A percentile compares a stretch with the other conserved stretches of the same genome.
Evolutionary conservation across 2,329 filamentous ascomycete genomes (phyloP).

Genomic region (Fusarium palustre): DNA sequence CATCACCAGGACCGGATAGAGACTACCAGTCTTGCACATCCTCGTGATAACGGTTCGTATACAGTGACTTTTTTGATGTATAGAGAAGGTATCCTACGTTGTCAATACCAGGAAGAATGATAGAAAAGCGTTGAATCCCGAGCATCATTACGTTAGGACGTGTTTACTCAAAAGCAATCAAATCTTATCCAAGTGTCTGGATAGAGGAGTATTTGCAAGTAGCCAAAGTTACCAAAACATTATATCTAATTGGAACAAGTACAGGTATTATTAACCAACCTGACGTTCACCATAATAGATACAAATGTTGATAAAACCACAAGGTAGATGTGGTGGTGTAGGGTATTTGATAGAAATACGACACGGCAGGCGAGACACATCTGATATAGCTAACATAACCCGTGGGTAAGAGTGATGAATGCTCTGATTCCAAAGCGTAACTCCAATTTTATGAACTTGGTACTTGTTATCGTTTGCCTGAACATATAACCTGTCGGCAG

Average conservation of each 20-base stretch:
- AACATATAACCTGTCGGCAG: too few relatives aligned
- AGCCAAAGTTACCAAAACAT: background rate
- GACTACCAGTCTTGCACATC: background rate
- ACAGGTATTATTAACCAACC: background rate
- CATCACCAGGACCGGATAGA: background rate
- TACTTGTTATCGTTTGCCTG: too few relatives aligned
- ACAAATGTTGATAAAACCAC: background rate
- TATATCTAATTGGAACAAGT: background rate
- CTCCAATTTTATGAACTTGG: too few relatives aligned
- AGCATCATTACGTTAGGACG: background rate
- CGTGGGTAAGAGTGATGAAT: background rate
- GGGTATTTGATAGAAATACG: background rate
- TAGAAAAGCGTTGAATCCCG: background rate
- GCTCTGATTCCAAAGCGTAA: background rate
- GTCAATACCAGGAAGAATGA: background rate
- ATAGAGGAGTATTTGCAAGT: background rate
- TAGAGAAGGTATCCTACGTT: background rate
- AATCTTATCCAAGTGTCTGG: background rate
- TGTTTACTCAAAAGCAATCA: background rate
- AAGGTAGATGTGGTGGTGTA: background rate
- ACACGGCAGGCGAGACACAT: background rate
- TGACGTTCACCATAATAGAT: background rate
- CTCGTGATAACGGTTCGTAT: background rate
- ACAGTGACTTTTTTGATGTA: rapidly evolving
- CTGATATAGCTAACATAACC: too few relatives aligned